Percentiles rank a stretch among this genome's conserved stretches.
Evolutionary conservation across 2,329 filamentous ascomycete species (phyloP).

Genomic region (Trichophyton verrucosum): DNA sequence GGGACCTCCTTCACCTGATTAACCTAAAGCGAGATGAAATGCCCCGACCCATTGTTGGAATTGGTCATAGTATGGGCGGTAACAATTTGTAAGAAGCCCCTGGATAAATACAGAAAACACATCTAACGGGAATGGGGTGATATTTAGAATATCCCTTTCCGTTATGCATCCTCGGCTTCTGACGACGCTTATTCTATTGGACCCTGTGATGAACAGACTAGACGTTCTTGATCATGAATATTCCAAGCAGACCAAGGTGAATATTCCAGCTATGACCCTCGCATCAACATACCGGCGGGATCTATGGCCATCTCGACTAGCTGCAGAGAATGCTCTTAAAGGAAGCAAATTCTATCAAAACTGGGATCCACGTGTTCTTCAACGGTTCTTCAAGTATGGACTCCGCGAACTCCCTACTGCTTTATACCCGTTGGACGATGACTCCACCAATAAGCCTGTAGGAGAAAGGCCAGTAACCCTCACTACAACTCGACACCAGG

Average conservation of each 20-base stretch:
- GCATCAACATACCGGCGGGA: slow-evolving; percentile 64
- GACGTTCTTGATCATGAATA: slow-evolving; percentile 34
- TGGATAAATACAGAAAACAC: not conserved
- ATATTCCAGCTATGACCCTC: slow-evolving; percentile 29
- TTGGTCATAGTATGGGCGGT: slow-evolving; percentile 85
- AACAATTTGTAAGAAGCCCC: slow-evolving; percentile 43
- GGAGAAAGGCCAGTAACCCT: slow-evolving; percentile 53
- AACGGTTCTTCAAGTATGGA: slow-evolving; percentile 59
- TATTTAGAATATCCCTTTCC: slow-evolving; percentile 47
- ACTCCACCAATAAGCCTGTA: slow-evolving; percentile 44
- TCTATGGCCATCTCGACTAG: slow-evolving; percentile 63
- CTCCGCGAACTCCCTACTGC: slow-evolving; percentile 60
- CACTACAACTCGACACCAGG: slow-evolving; percentile 74
- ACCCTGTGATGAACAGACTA: slow-evolving; percentile 58
- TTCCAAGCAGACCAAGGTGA: slow-evolving; percentile 15
- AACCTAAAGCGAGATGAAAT: slow-evolving; percentile 70
- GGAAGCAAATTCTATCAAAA: slow-evolving; percentile 62
- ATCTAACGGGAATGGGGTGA: not conserved
- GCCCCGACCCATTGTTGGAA: slow-evolving; percentile 67
- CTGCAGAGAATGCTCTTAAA: slow-evolving; percentile 54
- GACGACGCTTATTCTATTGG: slow-evolving; percentile 62
- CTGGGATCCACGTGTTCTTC: slow-evolving; percentile 73
- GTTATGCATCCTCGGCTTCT: slow-evolving; percentile 72
- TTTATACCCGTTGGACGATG: slow-evolving; percentile 23
- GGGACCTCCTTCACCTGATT: slow-evolving; percentile 73